phyloP scores from a whole-genome alignment of 306 rosid genomes.

The Citrullus mucosospermus region DNA sequence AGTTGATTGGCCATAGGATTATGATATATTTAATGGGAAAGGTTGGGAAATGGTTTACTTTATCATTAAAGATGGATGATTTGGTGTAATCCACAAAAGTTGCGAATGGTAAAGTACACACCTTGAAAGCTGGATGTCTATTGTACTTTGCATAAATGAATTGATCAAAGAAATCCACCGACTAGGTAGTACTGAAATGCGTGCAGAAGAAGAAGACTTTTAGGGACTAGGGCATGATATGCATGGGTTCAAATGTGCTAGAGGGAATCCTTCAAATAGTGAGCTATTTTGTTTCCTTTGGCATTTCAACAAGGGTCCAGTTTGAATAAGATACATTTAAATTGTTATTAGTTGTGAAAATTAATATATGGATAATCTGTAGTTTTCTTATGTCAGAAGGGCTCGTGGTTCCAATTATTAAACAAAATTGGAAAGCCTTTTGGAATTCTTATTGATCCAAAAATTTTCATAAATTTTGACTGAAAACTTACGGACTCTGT shows the following conservation, averaged over 20 bases:
- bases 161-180: neutral
- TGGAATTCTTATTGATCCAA: neutral
- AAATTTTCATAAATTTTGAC: neutral
- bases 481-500: neutral
- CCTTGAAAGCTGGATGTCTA: neutral
- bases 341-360: neutral
- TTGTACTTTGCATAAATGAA: neutral
- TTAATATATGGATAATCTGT: neutral
- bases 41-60: neutral
- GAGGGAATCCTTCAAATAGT: too few relatives aligned
- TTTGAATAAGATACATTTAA: neutral
- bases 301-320: neutral
- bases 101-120: neutral
- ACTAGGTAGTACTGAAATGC: neutral
- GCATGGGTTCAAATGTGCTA: too few relatives aligned
- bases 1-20: neutral
- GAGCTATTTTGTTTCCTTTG: neutral
- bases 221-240: neutral
- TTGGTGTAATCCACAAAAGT: slow-evolving; percentile 3
- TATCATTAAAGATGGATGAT: neutral
- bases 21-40: neutral
- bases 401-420: neutral
- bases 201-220: neutral
- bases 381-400: neutral
- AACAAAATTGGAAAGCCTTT: neutral